Evolutionary conservation across 2,329 filamentous ascomycete genomes (phyloP), one percentile per base, ranked within the genome.

Genomic region (Fusarium xylarioides): DNA sequence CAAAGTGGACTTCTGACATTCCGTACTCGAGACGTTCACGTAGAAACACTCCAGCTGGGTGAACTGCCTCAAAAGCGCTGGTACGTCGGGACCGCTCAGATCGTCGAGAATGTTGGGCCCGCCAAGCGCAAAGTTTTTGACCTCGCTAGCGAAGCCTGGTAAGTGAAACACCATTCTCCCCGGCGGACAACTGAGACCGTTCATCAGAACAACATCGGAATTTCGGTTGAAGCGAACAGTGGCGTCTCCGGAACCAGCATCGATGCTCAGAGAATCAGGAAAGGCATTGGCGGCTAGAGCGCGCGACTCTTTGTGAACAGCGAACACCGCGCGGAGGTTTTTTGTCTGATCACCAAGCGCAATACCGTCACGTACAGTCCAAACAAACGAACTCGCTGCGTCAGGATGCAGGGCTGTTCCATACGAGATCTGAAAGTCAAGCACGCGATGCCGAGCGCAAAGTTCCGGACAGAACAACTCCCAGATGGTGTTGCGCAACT

Each of bases 281-380:
- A 79, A 81, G 6, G 63, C 70, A 12, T 71, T 75, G 43, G 78
- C 65, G 9, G 77, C 82, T 7, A 83, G 61, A 19, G 63, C 71
- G 32, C 83, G 82, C n/a, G 81, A 81, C 68, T 84, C 82, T 12
- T 76, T 71, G 42, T 82, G 77, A 14, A 81, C 76, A 4, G 82
- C 78, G 37, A 83, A 70, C 19, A 84, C 68, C 8, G 70, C 63
- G 12, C 82, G 79, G 4, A 79, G 58, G 4, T 71, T 54, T 26
- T 62, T 65, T 2, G 81, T 84, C n/a, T 79, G 78, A 8, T 78
- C 70, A 2, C 70, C 64, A 0, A 83, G 76, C 7, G 59, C 70
- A 2, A 69, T 21, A 11, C 76, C 74, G 10, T 81, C 76, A 18
- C 56, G 71, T 6, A 79, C 71, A 2, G 70, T 67, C 68, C 66